phyloP scores from a whole-genome alignment of 1,284 basidiomycete genomes.

The Porogramme epimiltina region DNA sequence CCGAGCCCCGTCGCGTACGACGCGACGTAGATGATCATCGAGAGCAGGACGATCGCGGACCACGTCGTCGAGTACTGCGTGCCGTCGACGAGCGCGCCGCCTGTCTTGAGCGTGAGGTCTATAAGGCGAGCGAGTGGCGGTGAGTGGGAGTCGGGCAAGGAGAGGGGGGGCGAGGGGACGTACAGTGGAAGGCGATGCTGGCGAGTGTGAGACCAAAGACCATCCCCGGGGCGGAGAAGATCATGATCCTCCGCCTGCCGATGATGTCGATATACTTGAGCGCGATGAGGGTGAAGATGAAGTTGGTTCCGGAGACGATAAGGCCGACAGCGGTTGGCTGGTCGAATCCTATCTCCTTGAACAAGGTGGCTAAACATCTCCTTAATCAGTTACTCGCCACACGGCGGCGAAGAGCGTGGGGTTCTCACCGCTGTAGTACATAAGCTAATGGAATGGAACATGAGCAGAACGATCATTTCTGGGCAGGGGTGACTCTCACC shows the following conservation, averaged over 20 bases:
- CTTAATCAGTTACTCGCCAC: background rate
- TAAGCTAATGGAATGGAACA: slow-evolving; percentile 38
- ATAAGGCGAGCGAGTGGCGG: background rate
- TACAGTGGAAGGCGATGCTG: slow-evolving; percentile 77
- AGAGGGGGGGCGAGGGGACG: slow-evolving; percentile 28
- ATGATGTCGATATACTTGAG: slow-evolving; percentile 82
- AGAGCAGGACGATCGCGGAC: slow-evolving; percentile 71
- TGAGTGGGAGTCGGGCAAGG: background rate
- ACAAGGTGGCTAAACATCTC: slow-evolving; percentile 59
- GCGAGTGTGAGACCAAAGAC: slow-evolving; percentile 70
- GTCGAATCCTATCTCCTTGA: slow-evolving; percentile 79
- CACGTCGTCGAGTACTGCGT: slow-evolving; percentile 63
- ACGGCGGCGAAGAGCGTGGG: too few relatives aligned
- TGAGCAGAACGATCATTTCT: background rate
- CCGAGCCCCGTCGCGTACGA: slow-evolving; percentile 79
- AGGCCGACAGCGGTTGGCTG: slow-evolving; percentile 81
- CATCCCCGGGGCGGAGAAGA: slow-evolving; percentile 81
- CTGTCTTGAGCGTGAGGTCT: slow-evolving; percentile 73
- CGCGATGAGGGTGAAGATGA: slow-evolving; percentile 81
- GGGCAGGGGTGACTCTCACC: slow-evolving; percentile 22
- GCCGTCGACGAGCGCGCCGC: slow-evolving; percentile 65
- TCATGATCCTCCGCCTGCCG: slow-evolving; percentile 77
- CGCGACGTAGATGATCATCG: slow-evolving; percentile 83
- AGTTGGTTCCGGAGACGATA: slow-evolving; percentile 80
- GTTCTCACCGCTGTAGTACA: slow-evolving; percentile 62